Conservation (phyloP, 2,329 filamentous ascomycete species). For the Nemania abortiva region DNA sequence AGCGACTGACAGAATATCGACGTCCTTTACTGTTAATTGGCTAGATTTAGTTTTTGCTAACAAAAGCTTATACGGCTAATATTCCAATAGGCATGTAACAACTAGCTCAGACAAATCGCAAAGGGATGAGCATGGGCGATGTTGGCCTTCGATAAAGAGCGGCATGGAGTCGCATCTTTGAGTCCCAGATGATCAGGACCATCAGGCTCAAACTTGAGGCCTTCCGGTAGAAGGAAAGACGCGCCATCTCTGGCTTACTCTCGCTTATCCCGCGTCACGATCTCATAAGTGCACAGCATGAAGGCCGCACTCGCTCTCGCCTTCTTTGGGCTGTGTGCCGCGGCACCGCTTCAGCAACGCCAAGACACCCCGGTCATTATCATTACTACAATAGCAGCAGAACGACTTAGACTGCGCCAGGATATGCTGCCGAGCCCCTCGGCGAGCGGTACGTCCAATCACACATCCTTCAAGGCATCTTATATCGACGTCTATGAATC, state of each 20-base stretch:
- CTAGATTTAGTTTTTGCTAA: slow-evolving; percentile 11
- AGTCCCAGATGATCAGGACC: neutral
- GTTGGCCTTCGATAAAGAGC: slow-evolving; percentile 13
- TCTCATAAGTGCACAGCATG: slow-evolving; percentile 24
- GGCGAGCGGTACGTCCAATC: neutral
- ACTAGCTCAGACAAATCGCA: neutral
- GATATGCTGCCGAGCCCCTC: too few species aligned
- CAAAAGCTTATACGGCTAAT: neutral
- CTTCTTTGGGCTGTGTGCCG: slow-evolving; percentile 27
- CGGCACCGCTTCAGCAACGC: slow-evolving; percentile 19
- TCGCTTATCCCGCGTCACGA: neutral
- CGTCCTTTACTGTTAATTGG: neutral
- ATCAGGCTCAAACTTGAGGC: slow-evolving; percentile 5
- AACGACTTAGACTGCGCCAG: neutral
- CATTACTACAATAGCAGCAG: neutral
- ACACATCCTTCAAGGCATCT: neutral
- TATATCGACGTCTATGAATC: too few species aligned
- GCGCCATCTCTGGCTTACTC: neutral
- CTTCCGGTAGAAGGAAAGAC: neutral
- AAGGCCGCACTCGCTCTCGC: slow-evolving; percentile 14
- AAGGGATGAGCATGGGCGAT: neutral
- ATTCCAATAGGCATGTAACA: neutral
- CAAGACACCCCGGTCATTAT: slow-evolving; percentile 7
- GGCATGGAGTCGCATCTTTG: neutral
- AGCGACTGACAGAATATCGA: slow-evolving; percentile 17